Conservation (phyloP, 768 basidiomycete species). For the Amylocystis lapponica region DNA sequence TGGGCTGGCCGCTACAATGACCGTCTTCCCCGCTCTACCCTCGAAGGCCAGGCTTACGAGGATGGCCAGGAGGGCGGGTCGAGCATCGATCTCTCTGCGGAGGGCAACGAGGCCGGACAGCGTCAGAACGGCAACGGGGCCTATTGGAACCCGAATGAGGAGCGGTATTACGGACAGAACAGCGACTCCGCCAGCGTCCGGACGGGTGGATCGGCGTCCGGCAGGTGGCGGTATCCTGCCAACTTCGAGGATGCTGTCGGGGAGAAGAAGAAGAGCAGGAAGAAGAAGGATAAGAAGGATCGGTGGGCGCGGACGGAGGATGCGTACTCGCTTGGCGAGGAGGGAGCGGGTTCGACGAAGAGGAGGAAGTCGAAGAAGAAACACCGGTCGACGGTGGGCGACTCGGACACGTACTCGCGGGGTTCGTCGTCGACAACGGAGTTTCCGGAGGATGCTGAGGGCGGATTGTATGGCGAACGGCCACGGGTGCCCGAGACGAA, state of each 20-base stretch:
- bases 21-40: slow-evolving; percentile 61
- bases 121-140: slow-evolving; percentile 36
- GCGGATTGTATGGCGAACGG: slow-evolving; percentile 53
- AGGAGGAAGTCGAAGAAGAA: slow-evolving; percentile 57
- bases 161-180: slow-evolving; percentile 60
- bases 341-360: slow-evolving; percentile 45
- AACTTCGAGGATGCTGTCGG: slow-evolving; percentile 63
- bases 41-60: slow-evolving; percentile 66
- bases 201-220: slow-evolving; percentile 32
- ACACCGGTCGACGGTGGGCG: slow-evolving; percentile 38
- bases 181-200: slow-evolving; percentile 30
- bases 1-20: slow-evolving; percentile 89
- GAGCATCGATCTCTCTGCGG: slow-evolving; percentile 21
- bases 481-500: slow-evolving; percentile 3
- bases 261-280: slow-evolving; percentile 42
- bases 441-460: slow-evolving; percentile 69
- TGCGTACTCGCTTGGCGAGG: slow-evolving; percentile 48
- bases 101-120: slow-evolving; percentile 20
- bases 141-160: slow-evolving; percentile 73
- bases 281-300: slow-evolving; percentile 80
- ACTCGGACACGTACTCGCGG: slow-evolving; percentile 28
- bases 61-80: slow-evolving; percentile 63
- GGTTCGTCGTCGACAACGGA: slow-evolving; percentile 36
- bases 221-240: slow-evolving; percentile 82
- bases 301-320: slow-evolving; percentile 85